Conservation (phyloP, 768 basidiomycete species). For the Asterophora parasitica region DNA sequence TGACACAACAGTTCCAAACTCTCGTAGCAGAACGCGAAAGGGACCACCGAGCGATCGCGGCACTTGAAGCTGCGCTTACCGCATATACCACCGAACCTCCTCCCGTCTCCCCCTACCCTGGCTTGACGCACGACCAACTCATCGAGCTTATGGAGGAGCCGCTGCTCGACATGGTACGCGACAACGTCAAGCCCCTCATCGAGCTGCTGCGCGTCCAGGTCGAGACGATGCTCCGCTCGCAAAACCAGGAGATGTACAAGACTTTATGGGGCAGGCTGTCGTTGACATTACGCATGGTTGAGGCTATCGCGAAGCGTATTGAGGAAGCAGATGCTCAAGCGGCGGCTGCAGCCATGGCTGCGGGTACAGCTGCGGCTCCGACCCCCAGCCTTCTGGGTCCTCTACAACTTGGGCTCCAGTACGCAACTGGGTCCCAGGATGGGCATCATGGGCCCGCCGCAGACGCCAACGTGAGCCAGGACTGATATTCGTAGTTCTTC, state of each 20-base stretch:
- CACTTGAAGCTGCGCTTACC: constrained; percentile 22
- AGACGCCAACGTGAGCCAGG: too few relatives aligned
- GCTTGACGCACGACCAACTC: constrained; percentile 20
- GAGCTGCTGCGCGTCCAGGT: constrained; percentile 19
- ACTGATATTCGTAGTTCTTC: too few relatives aligned
- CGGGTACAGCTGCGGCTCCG: too few relatives aligned
- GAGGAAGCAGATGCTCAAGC: too few relatives aligned
- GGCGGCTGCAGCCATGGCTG: too few relatives aligned
- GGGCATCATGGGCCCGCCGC: too few relatives aligned
- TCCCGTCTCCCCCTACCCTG: constrained; percentile 16
- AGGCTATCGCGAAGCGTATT: constrained; percentile 11
- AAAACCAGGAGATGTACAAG: constrained; percentile 21
- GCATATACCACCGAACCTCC: constrained; percentile 14
- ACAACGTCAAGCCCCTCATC: constrained; percentile 20
- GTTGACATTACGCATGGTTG: constrained; percentile 15
- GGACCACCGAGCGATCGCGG: constrained; percentile 18
- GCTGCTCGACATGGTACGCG: constrained; percentile 20
- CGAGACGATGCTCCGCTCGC: constrained; percentile 17
- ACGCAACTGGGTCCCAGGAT: too few relatives aligned
- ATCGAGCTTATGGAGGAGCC: constrained; percentile 22
- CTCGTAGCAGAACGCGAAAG: constrained; percentile 13
- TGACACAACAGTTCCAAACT: constrained; percentile 17
- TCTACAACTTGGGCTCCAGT: too few relatives aligned
- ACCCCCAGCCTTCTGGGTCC: too few relatives aligned
- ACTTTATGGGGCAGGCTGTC: constrained; percentile 22